A percentile compares a stretch with the other conserved stretches of the same genome.
These are phyloP conservation scores for Metarhizium robertsii DNA, from an alignment of 2,329 filamentous ascomycete genomes.

Conservation along the genomic window DNA sequence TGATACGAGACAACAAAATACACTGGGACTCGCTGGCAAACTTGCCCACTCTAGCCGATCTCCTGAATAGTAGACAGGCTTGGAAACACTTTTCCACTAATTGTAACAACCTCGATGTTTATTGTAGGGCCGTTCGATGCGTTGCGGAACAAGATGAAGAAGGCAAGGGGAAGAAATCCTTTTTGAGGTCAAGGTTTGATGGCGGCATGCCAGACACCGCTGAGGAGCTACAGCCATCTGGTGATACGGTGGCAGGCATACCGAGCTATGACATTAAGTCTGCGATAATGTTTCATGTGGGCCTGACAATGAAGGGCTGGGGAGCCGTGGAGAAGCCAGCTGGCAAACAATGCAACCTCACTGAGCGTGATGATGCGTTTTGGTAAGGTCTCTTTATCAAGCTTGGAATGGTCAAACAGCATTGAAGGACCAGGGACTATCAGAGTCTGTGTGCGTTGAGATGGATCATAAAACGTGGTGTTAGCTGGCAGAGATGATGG, in stretches of 20 bases:
- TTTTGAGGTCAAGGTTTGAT: slow-evolving; percentile 1
- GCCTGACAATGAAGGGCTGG: slow-evolving; percentile 5
- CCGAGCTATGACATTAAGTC: slow-evolving; percentile 3
- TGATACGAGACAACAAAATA: slow-evolving; percentile 17
- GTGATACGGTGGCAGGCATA: neutral
- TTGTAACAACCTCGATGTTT: slow-evolving; percentile 13
- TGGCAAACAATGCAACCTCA: neutral
- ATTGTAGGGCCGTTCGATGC: slow-evolving; percentile 6
- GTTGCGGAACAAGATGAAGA: neutral
- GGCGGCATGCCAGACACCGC: slow-evolving; percentile 11
- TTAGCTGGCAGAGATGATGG: too few relatives aligned
- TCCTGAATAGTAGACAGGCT: slow-evolving; percentile 5
- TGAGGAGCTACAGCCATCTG: slow-evolving; percentile 12
- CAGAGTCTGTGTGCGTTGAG: too few relatives aligned
- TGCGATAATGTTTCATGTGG: neutral
- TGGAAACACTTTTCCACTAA: slow-evolving; percentile 5
- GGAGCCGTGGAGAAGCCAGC: neutral
- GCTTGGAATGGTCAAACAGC: neutral
- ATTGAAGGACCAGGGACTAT: too few relatives aligned
- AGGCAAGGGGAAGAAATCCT: neutral
- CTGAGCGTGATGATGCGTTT: neutral
- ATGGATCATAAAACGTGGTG: too few relatives aligned
- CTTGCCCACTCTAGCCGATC: slow-evolving; percentile 16
- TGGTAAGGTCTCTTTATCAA: neutral
- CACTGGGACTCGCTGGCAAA: slow-evolving; percentile 20